Base-by-base conservation (phyloP, 257 asterid species). In the Solanum medicagineum region DNA sequence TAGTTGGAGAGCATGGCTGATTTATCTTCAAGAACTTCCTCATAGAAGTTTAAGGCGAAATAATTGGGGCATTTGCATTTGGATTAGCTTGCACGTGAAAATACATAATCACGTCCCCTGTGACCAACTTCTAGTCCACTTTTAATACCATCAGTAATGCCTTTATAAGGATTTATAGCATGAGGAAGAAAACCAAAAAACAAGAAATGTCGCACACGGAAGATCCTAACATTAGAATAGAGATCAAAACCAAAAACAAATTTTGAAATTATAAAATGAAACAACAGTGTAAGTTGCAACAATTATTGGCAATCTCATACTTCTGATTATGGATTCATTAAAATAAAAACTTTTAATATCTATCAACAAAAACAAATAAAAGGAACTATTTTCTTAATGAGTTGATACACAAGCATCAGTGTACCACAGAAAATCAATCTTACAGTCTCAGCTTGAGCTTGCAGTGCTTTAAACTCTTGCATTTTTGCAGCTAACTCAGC, bases 391-490 rank as follows among this genome's bases (percentile, higher is more conserved):
- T 79, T 29, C 57, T 53, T 29, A 16, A 16, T 32, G 17, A 29
- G 12, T 51, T 29, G 12, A 79, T 53, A 79, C 26, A 26, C 24
- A 79, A 53, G 6, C 65, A 6, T 7, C 40, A 26, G 17, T 26
- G 26, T 6, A 15, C 60, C 60, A 14, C 15, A 51, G 56, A 71
- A 56, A 66, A 71, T 45, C 65, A 87, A 85, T 87, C 97, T 91
- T 90, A 96, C 99, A 65, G 86, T 82, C 88, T 96, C 98, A 57
- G 93, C 92, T 86, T 96, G 98, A 53, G 97, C 93, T 91, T 92
- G 95, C 89, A 89, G n/a, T 84, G 94, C 93, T 90, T 94, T 95
- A 87, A 92, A 93, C 89, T 95, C 98, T 17, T 90, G 91, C 55
- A 87, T 66, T 88, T 89, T 94, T 8, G 93, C 86, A 36, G 91